phyloP scores from a whole-genome alignment of 139 green algal species.

The Chlamydomonas incerta region DNA sequence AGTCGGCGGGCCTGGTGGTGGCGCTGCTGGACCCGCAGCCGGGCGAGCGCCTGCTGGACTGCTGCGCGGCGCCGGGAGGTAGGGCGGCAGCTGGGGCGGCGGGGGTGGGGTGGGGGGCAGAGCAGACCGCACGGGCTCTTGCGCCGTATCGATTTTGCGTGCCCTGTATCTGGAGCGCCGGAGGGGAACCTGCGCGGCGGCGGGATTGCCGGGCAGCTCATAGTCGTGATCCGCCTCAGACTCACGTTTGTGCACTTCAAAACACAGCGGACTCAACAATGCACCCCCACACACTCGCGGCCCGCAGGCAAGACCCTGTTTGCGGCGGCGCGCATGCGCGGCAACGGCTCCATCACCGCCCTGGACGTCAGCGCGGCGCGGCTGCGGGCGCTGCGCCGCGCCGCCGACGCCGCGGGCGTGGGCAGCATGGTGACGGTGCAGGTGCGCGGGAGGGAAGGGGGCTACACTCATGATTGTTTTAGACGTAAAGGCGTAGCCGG shows the following conservation, averaged over 20 bases:
- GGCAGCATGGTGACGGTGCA: conserved; percentile 6
- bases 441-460: no score
- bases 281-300: no score
- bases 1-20: conserved; percentile 88
- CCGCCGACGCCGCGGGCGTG: conserved; percentile 49
- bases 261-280: no score
- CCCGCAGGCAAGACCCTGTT: conserved; percentile 84
- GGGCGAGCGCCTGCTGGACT: conserved; percentile 87
- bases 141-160: no score
- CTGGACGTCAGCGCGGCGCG: conserved; percentile 58
- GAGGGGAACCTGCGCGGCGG: no score
- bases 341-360: conserved; percentile 59
- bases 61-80: conserved; percentile 87
- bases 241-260: no score
- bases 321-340: conserved; percentile 63
- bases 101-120: background rate
- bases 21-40: conserved; percentile 79
- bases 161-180: no score
- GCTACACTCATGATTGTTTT: no score
- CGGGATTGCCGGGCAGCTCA: no score
- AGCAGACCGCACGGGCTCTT: no score
- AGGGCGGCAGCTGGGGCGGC: background rate
- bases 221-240: background rate
- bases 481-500: no score
- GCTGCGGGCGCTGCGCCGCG: conserved; percentile 47